phyloP scores from a whole-genome alignment of 2,329 filamentous ascomycete species.

The Dothidotthia symphoricarpi region DNA sequence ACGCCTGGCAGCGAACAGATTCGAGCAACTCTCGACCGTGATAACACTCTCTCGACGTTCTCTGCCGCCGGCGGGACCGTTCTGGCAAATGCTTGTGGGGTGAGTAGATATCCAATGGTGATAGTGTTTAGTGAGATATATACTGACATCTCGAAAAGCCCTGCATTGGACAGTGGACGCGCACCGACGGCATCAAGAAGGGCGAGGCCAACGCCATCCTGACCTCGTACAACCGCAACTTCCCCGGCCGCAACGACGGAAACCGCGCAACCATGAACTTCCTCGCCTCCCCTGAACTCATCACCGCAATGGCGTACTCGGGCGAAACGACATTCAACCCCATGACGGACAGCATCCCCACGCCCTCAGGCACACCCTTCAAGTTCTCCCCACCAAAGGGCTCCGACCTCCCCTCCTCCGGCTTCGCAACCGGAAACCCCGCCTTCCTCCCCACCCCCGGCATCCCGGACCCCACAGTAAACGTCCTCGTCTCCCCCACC shows the following conservation, averaged over 20 bases:
- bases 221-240: slow-evolving; percentile 98
- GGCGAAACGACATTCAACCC: slow-evolving; percentile 95
- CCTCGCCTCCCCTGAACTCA: slow-evolving; percentile 91
- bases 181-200: slow-evolving; percentile 80
- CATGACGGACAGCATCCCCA: slow-evolving; percentile 78
- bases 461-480: slow-evolving; percentile 65
- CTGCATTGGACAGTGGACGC: slow-evolving; percentile 92
- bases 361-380: slow-evolving; percentile 78
- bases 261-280: slow-evolving; percentile 99
- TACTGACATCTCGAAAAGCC: slow-evolving; percentile 50
- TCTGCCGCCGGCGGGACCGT: slow-evolving; percentile 82
- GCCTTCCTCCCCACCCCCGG: slow-evolving; percentile 71
- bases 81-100: slow-evolving; percentile 85
- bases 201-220: slow-evolving; percentile 91
- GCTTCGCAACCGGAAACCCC: slow-evolving; percentile 78
- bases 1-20: slow-evolving; percentile 97
- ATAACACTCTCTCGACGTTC: slow-evolving; percentile 83
- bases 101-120: slow-evolving; percentile 6
- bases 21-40: slow-evolving; percentile 85
- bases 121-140: neutral
- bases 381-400: slow-evolving; percentile 74
- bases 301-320: slow-evolving; percentile 93
- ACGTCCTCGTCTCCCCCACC: slow-evolving; percentile 78
- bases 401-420: slow-evolving; percentile 61
- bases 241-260: slow-evolving; percentile 93